Base-by-base conservation (phyloP, 352 stramenopile genomes). In the Lagenidium giganteum region DNA sequence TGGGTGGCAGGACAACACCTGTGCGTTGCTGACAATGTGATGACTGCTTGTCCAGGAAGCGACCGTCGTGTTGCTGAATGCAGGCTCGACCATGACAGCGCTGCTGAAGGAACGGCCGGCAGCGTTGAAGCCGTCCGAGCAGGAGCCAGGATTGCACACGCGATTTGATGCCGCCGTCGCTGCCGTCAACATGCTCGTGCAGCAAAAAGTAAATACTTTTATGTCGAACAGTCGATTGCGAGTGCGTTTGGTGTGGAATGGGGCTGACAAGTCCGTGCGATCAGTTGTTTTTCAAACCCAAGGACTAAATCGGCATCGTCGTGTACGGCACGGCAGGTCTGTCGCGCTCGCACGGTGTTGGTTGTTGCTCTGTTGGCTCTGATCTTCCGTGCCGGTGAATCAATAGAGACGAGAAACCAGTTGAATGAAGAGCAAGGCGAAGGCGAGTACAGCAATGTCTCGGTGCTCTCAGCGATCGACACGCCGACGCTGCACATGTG, bases 241-340 rank as follows among this genome's bases (percentile, higher is more conserved):
- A 13, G 3, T 16, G 6, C n/a, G 7, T 47, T 7, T 28, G 14
- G 13, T 38, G 16, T 17, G 20, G 24, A 20, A 3, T 47, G 2
- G 38, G 1, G 42, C 16, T 9, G 44, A 8, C 29, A 2, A 37
- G 12, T 17, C 2, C 12, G 20, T 47, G 8, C 8, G 12, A 40
- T 6, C 34, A 88, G 77, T 54, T 92, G 18, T 84, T 89, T 34
- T 87, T 83, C 53, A 82, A 83, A 34, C 61, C 77, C 8, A 87
- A 90, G 50, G 80, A 92, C 46, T 77, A 92, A 27, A 47, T 92
- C 35, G 77, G 77, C 24, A 70, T 92, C 32, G 74, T 92, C n/a
- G 46, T 77, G 12, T 92, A 83, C 36, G 80, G 80, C 25, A 83
- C 77, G 0, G 57, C 74, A 68, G 69, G 60, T 60, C 11, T n/a